A percentile compares a stretch with the other conserved stretches of the same genome.
These are phyloP conservation scores for Pseudogymnoascus sp. DNA, from an alignment of 2,329 filamentous ascomycete genomes.

Conservation along the genomic window DNA sequence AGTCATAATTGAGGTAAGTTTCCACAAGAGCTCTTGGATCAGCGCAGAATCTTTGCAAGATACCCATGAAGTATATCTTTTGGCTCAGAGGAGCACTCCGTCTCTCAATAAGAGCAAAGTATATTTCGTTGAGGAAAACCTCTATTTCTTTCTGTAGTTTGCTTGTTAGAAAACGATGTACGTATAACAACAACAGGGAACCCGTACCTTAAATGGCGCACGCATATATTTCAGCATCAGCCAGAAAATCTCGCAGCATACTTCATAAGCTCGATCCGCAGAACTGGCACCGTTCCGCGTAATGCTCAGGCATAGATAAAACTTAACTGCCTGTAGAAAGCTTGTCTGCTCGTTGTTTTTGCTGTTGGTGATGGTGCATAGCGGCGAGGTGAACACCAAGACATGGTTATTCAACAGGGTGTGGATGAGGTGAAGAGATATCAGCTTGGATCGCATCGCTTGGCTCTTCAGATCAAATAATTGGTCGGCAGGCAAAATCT, in stretches of 20 bases:
- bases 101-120: constrained; percentile 83
- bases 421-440: constrained; percentile 92
- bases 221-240: constrained; percentile 91
- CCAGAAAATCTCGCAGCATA: constrained; percentile 97
- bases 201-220: constrained; percentile 75
- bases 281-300: constrained; percentile 94
- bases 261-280: constrained; percentile 85
- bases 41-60: constrained; percentile 74
- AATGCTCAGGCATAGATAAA: constrained; percentile 90
- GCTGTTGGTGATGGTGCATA: constrained; percentile 87
- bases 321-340: constrained; percentile 92
- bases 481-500: constrained; percentile 80
- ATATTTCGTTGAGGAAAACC: constrained; percentile 96
- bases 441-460: constrained; percentile 92
- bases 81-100: constrained; percentile 80
- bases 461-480: constrained; percentile 88
- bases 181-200: constrained; percentile 12
- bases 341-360: constrained; percentile 81
- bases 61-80: constrained; percentile 83
- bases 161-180: constrained; percentile 11
- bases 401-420: constrained; percentile 93
- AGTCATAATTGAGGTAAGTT: constrained; percentile 96
- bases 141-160: constrained; percentile 77
- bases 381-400: constrained; percentile 79
- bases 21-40: constrained; percentile 89